phyloP scores from a whole-genome alignment of 208 protist genomes.

The Acanthamoeba royreba region DNA sequence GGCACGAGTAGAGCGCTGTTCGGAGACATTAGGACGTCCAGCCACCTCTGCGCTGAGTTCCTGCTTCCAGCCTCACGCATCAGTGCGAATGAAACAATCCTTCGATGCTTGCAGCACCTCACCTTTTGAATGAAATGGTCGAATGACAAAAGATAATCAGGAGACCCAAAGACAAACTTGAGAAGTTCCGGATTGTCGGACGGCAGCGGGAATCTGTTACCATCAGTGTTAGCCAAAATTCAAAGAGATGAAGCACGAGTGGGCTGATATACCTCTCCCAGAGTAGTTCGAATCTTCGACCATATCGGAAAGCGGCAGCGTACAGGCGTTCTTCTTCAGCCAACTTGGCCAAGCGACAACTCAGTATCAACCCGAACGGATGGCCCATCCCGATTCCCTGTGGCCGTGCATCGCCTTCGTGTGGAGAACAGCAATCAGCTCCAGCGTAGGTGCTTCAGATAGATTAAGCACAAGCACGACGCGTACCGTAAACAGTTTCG shows the following conservation, averaged over 20 bases:
- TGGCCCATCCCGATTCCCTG: background rate
- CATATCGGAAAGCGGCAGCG: background rate
- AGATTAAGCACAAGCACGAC: background rate
- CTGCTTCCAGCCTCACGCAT: too few species aligned
- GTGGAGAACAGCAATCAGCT: background rate
- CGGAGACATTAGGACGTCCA: too few species aligned
- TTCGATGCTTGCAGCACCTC: too few species aligned
- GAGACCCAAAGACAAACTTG: background rate
- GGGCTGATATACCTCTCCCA: too few species aligned
- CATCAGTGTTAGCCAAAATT: too few species aligned
- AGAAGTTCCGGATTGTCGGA: background rate
- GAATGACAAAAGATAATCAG: background rate
- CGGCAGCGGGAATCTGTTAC: background rate
- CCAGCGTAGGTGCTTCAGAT: background rate
- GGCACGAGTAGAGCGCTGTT: background rate
- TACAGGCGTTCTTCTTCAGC: background rate
- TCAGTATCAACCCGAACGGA: background rate
- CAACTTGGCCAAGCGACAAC: background rate
- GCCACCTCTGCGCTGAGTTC: too few species aligned
- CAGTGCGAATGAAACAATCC: too few species aligned
- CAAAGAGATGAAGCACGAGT: too few species aligned
- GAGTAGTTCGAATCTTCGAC: background rate
- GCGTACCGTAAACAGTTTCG: background rate
- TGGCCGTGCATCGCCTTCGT: background rate
- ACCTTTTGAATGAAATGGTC: background rate